Percentiles rank a stretch among this genome's conserved stretches.
phyloP scores from a whole-genome alignment of 23 red algal genomes.

The Porphyridium purpureum region DNA sequence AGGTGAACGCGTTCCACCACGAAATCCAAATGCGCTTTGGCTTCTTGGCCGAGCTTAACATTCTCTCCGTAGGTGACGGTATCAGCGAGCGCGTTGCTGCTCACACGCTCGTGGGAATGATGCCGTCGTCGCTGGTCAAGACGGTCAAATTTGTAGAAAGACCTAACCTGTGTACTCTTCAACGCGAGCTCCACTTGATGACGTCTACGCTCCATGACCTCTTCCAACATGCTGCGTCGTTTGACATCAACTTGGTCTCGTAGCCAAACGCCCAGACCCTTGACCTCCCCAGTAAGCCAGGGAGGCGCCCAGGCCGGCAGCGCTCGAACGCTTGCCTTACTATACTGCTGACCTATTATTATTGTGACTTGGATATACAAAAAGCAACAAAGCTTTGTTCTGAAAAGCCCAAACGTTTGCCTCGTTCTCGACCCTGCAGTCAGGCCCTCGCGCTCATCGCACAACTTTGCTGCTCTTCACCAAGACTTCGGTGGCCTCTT shows the following conservation, averaged over 20 bases:
- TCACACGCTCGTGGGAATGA: slow-evolving; percentile 34
- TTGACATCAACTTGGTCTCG: slow-evolving; percentile 82
- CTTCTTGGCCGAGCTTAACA: slow-evolving; percentile 47
- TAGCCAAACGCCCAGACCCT: too few relatives aligned
- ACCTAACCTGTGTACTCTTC: slow-evolving; percentile 56
- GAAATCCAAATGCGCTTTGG: slow-evolving; percentile 45
- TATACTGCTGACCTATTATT: too few relatives aligned
- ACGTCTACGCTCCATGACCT: slow-evolving; percentile 50
- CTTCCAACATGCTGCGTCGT: slow-evolving; percentile 58
- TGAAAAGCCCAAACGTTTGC: too few relatives aligned
- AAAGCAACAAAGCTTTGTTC: too few relatives aligned
- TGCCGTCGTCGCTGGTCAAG: slow-evolving; percentile 53
- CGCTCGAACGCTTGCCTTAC: too few relatives aligned
- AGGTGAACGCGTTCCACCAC: slow-evolving; percentile 64
- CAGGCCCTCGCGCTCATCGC: too few relatives aligned
- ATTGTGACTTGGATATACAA: too few relatives aligned
- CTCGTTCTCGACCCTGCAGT: too few relatives aligned
- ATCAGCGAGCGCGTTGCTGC: slow-evolving; percentile 83
- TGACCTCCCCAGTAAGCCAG: too few relatives aligned
- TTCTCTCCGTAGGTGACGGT: slow-evolving; percentile 70
- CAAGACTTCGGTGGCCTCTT: too few relatives aligned
- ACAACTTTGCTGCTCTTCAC: too few relatives aligned
- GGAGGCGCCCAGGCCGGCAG: too few relatives aligned
- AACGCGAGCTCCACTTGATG: slow-evolving; percentile 65
- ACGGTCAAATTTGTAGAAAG: slow-evolving; percentile 90